Evolutionary conservation across 2,329 filamentous ascomycete species (phyloP).

Genomic region (Xylariaceae sp.): DNA sequence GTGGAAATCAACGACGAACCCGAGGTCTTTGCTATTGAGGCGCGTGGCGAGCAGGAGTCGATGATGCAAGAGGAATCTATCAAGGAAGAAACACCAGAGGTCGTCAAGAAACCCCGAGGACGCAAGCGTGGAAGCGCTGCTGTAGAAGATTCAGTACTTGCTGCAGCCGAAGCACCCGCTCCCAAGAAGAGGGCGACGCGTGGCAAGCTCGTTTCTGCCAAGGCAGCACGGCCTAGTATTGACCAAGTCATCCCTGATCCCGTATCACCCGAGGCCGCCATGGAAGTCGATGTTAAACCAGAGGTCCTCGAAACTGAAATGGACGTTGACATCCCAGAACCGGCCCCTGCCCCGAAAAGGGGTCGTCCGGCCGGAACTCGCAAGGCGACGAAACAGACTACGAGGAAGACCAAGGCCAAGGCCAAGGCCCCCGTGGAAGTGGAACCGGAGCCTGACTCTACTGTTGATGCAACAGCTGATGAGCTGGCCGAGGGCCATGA

Average conservation of each 20-base stretch:
- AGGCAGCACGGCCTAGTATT: constrained; percentile 29
- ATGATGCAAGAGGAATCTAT: constrained; percentile 28
- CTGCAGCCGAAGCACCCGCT: constrained; percentile 43
- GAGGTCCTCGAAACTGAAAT: constrained; percentile 46
- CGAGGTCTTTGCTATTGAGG: constrained; percentile 30
- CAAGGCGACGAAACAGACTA: constrained; percentile 48
- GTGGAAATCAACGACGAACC: constrained; percentile 47
- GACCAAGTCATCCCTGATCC: constrained; percentile 52
- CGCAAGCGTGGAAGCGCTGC: constrained; percentile 61
- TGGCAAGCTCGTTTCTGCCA: constrained; percentile 31
- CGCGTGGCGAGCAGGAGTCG: constrained; percentile 2
- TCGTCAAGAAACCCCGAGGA: constrained; percentile 41
- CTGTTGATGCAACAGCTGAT: constrained; percentile 22
- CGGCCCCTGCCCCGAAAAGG: constrained; percentile 48
- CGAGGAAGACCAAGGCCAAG: constrained; percentile 41
- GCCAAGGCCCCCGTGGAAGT: constrained; percentile 28
- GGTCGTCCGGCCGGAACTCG: constrained; percentile 45
- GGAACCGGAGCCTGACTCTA: constrained; percentile 10
- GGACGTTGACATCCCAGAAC: constrained; percentile 37
- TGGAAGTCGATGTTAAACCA: constrained; percentile 47
- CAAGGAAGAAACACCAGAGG: constrained; percentile 29
- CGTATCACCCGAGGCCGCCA: constrained; percentile 40
- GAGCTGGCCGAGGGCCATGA: constrained; percentile 35
- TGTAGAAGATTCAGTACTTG: constrained; percentile 44
- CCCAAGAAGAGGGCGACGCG: constrained; percentile 55